These are phyloP conservation scores for Craterostigma plantagineum DNA, from an alignment of 257 asterid species.

Conservation along the genomic window DNA sequence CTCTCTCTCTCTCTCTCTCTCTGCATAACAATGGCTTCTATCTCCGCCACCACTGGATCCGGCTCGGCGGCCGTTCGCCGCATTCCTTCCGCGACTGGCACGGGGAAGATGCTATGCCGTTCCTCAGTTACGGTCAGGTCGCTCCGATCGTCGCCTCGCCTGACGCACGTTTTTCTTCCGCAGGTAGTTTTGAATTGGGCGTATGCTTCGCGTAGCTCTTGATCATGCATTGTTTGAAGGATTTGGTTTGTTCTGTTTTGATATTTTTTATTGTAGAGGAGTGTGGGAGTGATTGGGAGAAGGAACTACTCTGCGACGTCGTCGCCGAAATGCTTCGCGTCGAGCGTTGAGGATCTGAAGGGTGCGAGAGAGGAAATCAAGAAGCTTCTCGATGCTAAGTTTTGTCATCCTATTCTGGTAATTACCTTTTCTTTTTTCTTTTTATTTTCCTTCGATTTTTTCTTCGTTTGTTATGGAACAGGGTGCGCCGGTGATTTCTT, in stretches of 20 bases:
- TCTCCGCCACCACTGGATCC: conserved; percentile 25
- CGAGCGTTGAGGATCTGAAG: conserved; percentile 65
- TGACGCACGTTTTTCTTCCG: too few species aligned
- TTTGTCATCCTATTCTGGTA: conserved; percentile 83
- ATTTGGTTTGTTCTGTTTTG: conserved; percentile 11
- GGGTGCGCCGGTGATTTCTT: neutral
- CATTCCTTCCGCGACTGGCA: conserved; percentile 15
- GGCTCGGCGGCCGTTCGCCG: conserved; percentile 17
- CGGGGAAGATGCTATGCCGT: conserved; percentile 20
- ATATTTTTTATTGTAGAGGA: conserved; percentile 18
- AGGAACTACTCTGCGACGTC: conserved; percentile 30
- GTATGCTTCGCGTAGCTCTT: too few species aligned
- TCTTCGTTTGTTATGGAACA: neutral
- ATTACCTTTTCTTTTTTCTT: neutral
- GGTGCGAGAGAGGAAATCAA: conserved; percentile 79
- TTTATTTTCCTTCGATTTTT: too few species aligned
- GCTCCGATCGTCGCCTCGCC: conserved; percentile 33
- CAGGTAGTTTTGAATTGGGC: neutral
- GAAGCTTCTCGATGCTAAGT: conserved; percentile 44
- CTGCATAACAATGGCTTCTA: conserved; percentile 25
- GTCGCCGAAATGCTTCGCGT: conserved; percentile 59
- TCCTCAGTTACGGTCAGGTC: conserved; percentile 21
- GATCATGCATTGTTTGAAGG: too few species aligned
- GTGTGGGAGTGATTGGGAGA: conserved; percentile 19
- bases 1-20: too few species aligned